phyloP scores from a whole-genome alignment of 2,329 filamentous ascomycete genomes.

The Aspergillus luchuensis region DNA sequence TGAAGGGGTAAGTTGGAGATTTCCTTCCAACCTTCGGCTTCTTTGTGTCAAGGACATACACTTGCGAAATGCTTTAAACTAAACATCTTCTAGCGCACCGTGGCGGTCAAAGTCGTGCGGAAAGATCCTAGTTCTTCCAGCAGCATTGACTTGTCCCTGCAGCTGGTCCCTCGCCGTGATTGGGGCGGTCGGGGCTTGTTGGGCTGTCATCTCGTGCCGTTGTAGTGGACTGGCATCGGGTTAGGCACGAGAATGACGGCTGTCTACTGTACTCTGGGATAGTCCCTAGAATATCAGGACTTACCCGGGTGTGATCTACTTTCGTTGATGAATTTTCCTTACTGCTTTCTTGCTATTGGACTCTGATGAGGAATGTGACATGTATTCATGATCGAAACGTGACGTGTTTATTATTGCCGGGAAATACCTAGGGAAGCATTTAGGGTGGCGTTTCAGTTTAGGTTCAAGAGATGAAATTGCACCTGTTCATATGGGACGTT shows the following conservation, averaged over 20 bases:
- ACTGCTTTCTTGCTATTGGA: neutral
- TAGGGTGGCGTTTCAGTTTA: conserved; percentile 12
- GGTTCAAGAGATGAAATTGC: neutral
- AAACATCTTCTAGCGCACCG: conserved; percentile 57
- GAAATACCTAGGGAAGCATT: conserved; percentile 7
- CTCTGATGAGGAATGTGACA: conserved; percentile 23
- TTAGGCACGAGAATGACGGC: too few species aligned
- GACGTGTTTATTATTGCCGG: conserved; percentile 9
- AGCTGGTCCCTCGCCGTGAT: conserved; percentile 72
- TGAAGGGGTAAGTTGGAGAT: conserved; percentile 68
- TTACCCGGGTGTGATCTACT: neutral
- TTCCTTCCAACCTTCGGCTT: neutral
- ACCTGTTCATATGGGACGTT: neutral
- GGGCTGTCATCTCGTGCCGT: conserved; percentile 83
- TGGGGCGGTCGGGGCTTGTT: conserved; percentile 91
- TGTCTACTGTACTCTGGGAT: neutral
- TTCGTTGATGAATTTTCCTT: conserved; percentile 4
- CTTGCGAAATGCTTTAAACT: neutral
- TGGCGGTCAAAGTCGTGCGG: conserved; percentile 68
- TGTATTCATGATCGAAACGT: conserved; percentile 15
- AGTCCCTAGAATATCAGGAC: neutral
- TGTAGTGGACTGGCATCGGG: conserved; percentile 53
- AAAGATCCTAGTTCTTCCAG: conserved; percentile 48
- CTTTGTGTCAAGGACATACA: neutral
- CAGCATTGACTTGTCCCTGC: conserved; percentile 63